phyloP scores from a whole-genome alignment of 1,284 basidiomycete species.

The Ceratorhiza oryzae-sativae region DNA sequence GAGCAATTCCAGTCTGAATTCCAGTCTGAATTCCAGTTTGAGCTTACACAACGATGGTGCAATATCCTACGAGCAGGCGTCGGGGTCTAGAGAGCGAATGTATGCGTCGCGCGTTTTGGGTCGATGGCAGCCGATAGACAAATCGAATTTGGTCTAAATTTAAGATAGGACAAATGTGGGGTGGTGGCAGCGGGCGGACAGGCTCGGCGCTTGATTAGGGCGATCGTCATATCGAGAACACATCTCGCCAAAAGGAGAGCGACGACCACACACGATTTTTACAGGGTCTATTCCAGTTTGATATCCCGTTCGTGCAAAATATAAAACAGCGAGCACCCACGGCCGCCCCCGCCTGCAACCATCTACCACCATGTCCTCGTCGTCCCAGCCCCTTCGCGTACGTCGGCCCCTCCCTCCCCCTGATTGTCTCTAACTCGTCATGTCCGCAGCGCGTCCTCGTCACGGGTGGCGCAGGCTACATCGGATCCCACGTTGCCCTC shows the following conservation, averaged over 20 bases:
- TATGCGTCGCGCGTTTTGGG: constrained; percentile 6
- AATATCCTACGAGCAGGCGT: too few species aligned
- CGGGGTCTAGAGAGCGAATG: background rate
- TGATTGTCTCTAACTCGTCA: constrained; percentile 1
- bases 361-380: constrained; percentile 18
- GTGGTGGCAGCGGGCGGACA: constrained; percentile 9
- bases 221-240: constrained; percentile 36
- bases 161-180: background rate
- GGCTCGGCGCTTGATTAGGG: constrained; percentile 34
- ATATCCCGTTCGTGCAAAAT: constrained; percentile 13
- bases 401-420: background rate
- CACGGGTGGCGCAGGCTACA: constrained; percentile 85
- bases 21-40: constrained; percentile 34
- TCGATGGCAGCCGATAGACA: background rate
- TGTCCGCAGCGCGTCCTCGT: constrained; percentile 72
- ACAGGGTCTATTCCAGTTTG: constrained; percentile 37
- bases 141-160: background rate
- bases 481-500: constrained; percentile 91
- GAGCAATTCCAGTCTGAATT: constrained; percentile 7
- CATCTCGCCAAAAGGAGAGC: constrained; percentile 35
- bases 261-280: constrained; percentile 32
- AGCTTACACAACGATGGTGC: background rate
- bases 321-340: constrained; percentile 16
- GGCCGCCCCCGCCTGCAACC: background rate
- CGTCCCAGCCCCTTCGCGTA: constrained; percentile 35